phyloP scores from a whole-genome alignment of 805 yeast species.

The Candida ficus region DNA sequence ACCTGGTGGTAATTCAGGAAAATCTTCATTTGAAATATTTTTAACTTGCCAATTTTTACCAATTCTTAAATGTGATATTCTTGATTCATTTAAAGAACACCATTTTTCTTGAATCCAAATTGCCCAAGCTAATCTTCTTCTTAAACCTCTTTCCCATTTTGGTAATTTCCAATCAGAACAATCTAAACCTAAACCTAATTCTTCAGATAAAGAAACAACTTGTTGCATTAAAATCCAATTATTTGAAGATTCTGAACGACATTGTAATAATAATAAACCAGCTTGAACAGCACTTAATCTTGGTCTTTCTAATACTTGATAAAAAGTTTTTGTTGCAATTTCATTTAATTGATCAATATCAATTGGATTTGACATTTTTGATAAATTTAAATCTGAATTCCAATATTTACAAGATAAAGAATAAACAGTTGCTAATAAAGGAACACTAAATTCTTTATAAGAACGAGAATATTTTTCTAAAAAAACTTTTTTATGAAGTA shows the following conservation, averaged over 20 bases:
- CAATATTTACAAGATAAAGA: conserved; percentile 90
- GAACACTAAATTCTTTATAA: conserved; percentile 88
- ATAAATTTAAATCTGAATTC: conserved; percentile 67
- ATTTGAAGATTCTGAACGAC: conserved; percentile 49
- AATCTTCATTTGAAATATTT: conserved; percentile 62
- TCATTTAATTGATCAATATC: conserved; percentile 64
- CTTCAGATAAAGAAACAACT: conserved; percentile 84
- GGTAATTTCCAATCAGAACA: conserved; percentile 91
- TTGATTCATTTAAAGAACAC: conserved; percentile 73
- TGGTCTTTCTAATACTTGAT: conserved; percentile 77
- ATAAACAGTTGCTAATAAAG: conserved; percentile 86
- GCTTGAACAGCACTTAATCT: conserved; percentile 90
- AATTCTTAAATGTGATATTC: conserved; percentile 76
- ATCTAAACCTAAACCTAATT: conserved; percentile 85
- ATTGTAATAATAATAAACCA: conserved; percentile 70
- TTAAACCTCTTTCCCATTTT: conserved; percentile 87
- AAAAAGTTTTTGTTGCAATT: conserved; percentile 59
- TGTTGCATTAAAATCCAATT: conserved; percentile 87
- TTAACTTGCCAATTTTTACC: conserved; percentile 78
- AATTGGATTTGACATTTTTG: conserved; percentile 68
- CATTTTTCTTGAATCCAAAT: conserved; percentile 90
- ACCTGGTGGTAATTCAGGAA: conserved; percentile 57
- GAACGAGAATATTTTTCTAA: conserved; percentile 87
- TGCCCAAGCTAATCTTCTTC: conserved; percentile 93
- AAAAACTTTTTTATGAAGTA: conserved; percentile 85